Conservation (phyloP, 2,329 filamentous ascomycete genomes). For the Chrysosporium queenslandicum region DNA sequence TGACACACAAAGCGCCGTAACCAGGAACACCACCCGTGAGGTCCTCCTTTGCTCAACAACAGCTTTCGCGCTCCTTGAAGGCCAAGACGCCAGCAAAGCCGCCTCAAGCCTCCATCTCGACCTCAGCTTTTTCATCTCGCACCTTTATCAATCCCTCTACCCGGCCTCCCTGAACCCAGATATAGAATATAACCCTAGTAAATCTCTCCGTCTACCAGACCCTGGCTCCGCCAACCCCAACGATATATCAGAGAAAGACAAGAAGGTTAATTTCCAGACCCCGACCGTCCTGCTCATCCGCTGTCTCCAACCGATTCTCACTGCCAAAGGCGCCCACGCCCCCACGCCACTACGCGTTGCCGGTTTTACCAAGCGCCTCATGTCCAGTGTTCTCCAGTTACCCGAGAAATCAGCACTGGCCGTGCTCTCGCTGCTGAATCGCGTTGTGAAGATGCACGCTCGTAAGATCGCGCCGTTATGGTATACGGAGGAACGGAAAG, state of each 20-base stretch:
- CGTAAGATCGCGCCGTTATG: constrained; percentile 77
- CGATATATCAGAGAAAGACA: constrained; percentile 25
- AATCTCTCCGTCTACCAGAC: constrained; percentile 61
- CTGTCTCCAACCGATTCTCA: constrained; percentile 69
- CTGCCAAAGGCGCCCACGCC: constrained; percentile 64
- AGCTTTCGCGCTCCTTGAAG: constrained; percentile 88
- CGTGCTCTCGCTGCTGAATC: constrained; percentile 63
- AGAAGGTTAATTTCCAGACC: constrained; percentile 87
- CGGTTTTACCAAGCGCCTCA: constrained; percentile 84
- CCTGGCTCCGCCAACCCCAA: constrained; percentile 43
- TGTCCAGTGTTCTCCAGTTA: constrained; percentile 69
- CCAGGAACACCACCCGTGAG: constrained; percentile 72
- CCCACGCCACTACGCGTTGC: constrained; percentile 76
- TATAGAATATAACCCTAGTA: constrained; percentile 66
- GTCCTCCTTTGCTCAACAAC: constrained; percentile 90
- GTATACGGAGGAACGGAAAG: constrained; percentile 87
- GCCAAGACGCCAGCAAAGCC: constrained; percentile 82
- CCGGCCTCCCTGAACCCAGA: constrained; percentile 70
- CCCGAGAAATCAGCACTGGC: constrained; percentile 84
- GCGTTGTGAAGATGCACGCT: constrained; percentile 70
- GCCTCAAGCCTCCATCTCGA: constrained; percentile 75
- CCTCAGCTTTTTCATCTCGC: constrained; percentile 86
- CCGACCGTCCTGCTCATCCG: constrained; percentile 86
- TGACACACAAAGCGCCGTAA: constrained; percentile 39
- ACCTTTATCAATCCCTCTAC: constrained; percentile 80